phyloP scores from a whole-genome alignment of 148 eudicot species.

The Amaranthus palmeri region DNA sequence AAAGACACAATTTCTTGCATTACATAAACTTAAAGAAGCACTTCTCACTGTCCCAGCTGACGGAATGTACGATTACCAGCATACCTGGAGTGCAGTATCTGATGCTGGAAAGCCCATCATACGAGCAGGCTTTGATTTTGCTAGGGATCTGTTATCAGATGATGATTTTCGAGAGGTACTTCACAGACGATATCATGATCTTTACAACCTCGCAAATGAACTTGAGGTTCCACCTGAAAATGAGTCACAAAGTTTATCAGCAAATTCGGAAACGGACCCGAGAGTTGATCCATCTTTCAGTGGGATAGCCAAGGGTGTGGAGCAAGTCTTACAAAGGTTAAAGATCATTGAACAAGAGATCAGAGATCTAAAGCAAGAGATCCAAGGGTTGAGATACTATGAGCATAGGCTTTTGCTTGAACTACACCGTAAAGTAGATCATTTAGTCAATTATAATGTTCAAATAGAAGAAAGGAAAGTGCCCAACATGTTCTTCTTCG shows the following conservation, averaged over 20 bases:
- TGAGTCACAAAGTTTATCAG: conserved; percentile 24
- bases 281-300: conserved; percentile 62
- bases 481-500: conserved; percentile 91
- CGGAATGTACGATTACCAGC: conserved; percentile 86
- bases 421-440: conserved; percentile 76
- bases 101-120: conserved; percentile 51
- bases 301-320: conserved; percentile 95
- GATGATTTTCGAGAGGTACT: conserved; percentile 92
- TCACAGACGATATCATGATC: conserved; percentile 74
- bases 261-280: conserved; percentile 28
- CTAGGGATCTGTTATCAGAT: conserved; percentile 78
- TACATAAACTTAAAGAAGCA: conserved; percentile 63
- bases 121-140: conserved; percentile 61
- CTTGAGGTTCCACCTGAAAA: conserved; percentile 70
- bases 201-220: conserved; percentile 81
- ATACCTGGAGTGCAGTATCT: conserved; percentile 73
- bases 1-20: conserved; percentile 52
- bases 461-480: conserved; percentile 88
- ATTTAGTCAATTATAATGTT: conserved; percentile 71
- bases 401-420: conserved; percentile 83
- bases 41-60: conserved; percentile 88
- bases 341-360: conserved; percentile 89
- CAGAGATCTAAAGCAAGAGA: conserved; percentile 85
- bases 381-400: conserved; percentile 86
- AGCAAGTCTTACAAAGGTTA: conserved; percentile 72